These are phyloP conservation scores for Trametes hirsuta DNA, from an alignment of 1,284 basidiomycete species.

Conservation along the genomic window DNA sequence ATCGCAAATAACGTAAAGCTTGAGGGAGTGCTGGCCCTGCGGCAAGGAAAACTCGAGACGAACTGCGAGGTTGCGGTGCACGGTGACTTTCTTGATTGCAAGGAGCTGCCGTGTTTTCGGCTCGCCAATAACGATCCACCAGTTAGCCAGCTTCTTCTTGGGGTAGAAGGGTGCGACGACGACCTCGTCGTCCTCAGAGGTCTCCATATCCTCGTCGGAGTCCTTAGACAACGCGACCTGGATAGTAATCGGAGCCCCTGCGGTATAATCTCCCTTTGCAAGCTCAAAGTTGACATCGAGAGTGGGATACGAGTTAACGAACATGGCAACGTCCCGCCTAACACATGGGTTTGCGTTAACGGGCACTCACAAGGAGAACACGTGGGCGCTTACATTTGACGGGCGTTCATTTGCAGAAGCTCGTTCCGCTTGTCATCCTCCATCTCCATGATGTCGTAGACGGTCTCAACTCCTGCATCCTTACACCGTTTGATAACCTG, in stretches of 20 bases:
- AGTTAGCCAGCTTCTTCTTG: slow-evolving; percentile 88
- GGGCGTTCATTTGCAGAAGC: slow-evolving; percentile 83
- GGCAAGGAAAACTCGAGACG: slow-evolving; percentile 91
- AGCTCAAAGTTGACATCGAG: slow-evolving; percentile 88
- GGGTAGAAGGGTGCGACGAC: slow-evolving; percentile 95
- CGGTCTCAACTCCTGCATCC: slow-evolving; percentile 77
- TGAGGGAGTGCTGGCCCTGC: slow-evolving; percentile 82
- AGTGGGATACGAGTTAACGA: slow-evolving; percentile 94
- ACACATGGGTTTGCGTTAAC: slow-evolving; percentile 15
- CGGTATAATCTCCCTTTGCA: slow-evolving; percentile 82
- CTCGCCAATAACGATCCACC: slow-evolving; percentile 97
- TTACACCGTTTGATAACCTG: slow-evolving; percentile 87
- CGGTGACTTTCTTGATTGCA: slow-evolving; percentile 94
- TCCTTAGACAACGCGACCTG: slow-evolving; percentile 84
- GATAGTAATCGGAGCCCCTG: slow-evolving; percentile 82
- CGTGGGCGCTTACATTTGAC: slow-evolving; percentile 74
- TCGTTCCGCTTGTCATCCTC: slow-evolving; percentile 87
- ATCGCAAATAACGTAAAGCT: slow-evolving; percentile 93
- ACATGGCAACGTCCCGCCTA: slow-evolving; percentile 87
- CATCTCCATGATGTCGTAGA: slow-evolving; percentile 97
- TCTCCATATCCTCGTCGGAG: slow-evolving; percentile 80
- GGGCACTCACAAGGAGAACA: not conserved
- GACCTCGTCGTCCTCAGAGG: slow-evolving; percentile 65
- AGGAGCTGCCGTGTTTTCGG: slow-evolving; percentile 74
- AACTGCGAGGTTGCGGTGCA: slow-evolving; percentile 76